Evolutionary conservation across 345 rosid genomes (phyloP), one percentile per base, ranked within the genome.

Genomic region (Citrus maxima): DNA sequence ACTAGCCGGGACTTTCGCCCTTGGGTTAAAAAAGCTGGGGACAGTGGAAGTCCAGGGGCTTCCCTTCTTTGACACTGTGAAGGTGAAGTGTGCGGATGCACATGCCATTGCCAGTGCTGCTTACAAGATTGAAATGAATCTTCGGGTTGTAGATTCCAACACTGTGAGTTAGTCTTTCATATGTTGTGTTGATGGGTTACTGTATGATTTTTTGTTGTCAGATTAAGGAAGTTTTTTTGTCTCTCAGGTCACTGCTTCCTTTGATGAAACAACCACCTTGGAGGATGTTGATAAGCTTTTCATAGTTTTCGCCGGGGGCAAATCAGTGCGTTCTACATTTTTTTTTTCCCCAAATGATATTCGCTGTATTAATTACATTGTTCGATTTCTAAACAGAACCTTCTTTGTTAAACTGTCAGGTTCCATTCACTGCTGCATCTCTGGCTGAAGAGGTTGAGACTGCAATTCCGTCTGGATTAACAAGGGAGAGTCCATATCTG

Each of bases 41-140:
- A 87, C 87, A 12, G 90, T 82, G 60, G 94, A 96, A 89, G 97
- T 96, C 55, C 97, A 93, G 80, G 89, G 85, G 58, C 89, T 90
- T 80, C 98, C 98, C 56, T 94, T 88, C 87, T 96, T 96, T 77
- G 99, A 96, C 88, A 96, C 99, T 30, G 95, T 96, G 71, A 96
- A 96, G 89, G 82, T 96, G 73, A 93, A 88, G 84, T 87, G 90
- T 77, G 80, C 86, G n/a, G 91, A 93, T 91, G 97, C 98, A 67
- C 87, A 87, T 79, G 97, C 92, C 73, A 84, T 90, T 56, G 95
- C 94, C 66, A 93, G 90, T 80, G 91, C 89, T 80, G 98, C 98
- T 80, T 68, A 80, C 85, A 90, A 92, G 79, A 87, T 72, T 49
- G 94, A 81, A 83, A 93, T 96, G 34, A 94, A 96, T 77, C 87